These are phyloP conservation scores for Pelargonium myrrhifolium DNA, from an alignment of 441 rosid genomes.

Conservation along the genomic window DNA sequence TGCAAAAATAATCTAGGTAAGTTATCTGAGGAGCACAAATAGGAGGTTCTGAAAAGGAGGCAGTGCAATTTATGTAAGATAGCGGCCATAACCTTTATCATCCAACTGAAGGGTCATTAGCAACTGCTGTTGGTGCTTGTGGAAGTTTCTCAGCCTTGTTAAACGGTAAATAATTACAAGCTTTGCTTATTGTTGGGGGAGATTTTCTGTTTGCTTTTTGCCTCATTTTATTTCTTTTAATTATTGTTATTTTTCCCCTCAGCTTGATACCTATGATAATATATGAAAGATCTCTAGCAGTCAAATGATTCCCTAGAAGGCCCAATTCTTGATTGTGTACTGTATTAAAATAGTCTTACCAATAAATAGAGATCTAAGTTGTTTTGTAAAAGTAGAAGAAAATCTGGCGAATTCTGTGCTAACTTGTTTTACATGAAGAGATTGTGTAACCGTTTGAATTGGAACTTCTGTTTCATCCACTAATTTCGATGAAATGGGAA, in stretches of 20 bases:
- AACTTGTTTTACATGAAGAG: too few species aligned
- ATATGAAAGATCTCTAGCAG: background rate
- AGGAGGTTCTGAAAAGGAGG: background rate
- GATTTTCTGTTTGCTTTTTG: background rate
- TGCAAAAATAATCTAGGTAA: slow-evolving; percentile 7
- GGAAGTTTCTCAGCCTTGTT: background rate
- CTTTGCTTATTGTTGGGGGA: background rate
- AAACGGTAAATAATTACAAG: background rate
- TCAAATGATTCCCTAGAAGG: background rate
- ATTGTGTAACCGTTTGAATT: background rate
- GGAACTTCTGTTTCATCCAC: background rate
- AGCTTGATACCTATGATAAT: background rate
- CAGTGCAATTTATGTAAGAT: background rate
- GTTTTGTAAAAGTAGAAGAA: background rate
- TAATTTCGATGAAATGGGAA: background rate
- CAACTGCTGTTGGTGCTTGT: background rate
- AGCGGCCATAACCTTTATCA: background rate
- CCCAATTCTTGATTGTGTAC: background rate
- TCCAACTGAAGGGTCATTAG: too few species aligned
- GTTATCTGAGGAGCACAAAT: slow-evolving; percentile 16
- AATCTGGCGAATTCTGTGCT: background rate
- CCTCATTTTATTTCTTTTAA: background rate
- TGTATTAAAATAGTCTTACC: background rate
- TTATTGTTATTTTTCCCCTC: background rate
- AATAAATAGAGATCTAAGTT: background rate